Conservation (phyloP, 306 rosid species). For the Pyrus pyrifolia region DNA sequence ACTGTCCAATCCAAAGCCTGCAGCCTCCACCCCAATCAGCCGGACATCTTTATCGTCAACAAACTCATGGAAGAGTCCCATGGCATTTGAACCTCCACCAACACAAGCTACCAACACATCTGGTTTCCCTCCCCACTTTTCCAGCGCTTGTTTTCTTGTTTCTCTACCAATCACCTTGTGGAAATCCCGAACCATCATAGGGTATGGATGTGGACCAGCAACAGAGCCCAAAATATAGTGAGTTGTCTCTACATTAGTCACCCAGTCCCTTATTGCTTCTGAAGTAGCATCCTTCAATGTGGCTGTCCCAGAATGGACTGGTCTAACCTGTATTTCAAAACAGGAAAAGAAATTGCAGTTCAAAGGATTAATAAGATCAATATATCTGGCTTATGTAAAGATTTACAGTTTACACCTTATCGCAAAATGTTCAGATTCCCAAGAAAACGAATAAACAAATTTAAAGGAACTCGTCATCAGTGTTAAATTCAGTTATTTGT, state of each 20-base stretch:
- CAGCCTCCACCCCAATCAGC: constrained; percentile 92
- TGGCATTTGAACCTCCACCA: constrained; percentile 98
- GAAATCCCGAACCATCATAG: constrained; percentile 97
- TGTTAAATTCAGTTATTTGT: background rate
- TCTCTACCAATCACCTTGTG: constrained; percentile 90
- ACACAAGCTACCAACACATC: constrained; percentile 87
- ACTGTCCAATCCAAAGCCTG: constrained; percentile 87
- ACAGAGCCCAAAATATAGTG: constrained; percentile 97
- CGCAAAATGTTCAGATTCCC: background rate
- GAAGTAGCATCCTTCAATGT: constrained; percentile 97
- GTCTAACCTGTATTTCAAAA: constrained; percentile 49
- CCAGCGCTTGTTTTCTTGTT: constrained; percentile 88
- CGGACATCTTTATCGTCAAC: constrained; percentile 69
- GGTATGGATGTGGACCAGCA: constrained; percentile 98
- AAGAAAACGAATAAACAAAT: background rate
- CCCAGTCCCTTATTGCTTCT: constrained; percentile 98
- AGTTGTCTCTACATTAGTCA: constrained; percentile 95
- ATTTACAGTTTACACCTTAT: background rate
- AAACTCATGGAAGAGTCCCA: constrained; percentile 88
- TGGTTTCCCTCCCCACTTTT: constrained; percentile 95
- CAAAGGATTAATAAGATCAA: background rate
- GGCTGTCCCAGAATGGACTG: constrained; percentile 93
- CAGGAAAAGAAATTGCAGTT: background rate
- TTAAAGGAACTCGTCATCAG: background rate
- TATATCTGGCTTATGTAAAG: background rate